Conservation (phyloP, 1,284 basidiomycete species). For the Polyporus tsugae region DNA sequence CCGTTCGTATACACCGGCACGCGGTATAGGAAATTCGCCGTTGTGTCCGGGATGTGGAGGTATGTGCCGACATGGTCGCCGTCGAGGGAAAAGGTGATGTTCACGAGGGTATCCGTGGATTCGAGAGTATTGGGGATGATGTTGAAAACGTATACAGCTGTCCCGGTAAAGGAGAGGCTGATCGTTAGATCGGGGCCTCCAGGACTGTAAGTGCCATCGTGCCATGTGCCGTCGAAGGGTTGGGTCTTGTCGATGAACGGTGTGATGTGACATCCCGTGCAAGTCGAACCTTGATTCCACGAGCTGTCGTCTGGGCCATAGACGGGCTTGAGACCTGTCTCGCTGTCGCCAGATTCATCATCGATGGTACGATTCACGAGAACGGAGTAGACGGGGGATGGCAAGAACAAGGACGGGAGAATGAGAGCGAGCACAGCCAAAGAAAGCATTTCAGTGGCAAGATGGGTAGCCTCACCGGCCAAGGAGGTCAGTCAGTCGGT, state of each 20-base stretch:
- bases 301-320: slow-evolving; percentile 19
- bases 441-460: background rate
- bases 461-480: background rate
- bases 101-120: slow-evolving; percentile 8
- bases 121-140: slow-evolving; percentile 11
- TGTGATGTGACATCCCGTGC: slow-evolving; percentile 21
- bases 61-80: slow-evolving; percentile 7
- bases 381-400: background rate
- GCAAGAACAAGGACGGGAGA: background rate
- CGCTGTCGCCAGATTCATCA: slow-evolving; percentile 31
- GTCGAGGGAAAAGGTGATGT: slow-evolving; percentile 21
- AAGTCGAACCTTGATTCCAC: slow-evolving; percentile 32
- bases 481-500: background rate
- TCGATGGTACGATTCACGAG: slow-evolving; percentile 35
- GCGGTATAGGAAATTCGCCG: slow-evolving; percentile 31
- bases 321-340: slow-evolving; percentile 25
- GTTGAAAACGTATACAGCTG: slow-evolving; percentile 25
- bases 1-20: slow-evolving; percentile 41
- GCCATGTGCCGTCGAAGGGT: slow-evolving; percentile 33
- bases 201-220: slow-evolving; percentile 22
- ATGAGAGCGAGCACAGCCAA: background rate
- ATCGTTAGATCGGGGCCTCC: background rate
- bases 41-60: slow-evolving; percentile 8
- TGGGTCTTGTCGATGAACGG: slow-evolving; percentile 14
- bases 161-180: slow-evolving; percentile 7